These are phyloP conservation scores for Zygotorulaspora sp. DNA, from an alignment of 805 yeast genomes.

Conservation along the genomic window DNA sequence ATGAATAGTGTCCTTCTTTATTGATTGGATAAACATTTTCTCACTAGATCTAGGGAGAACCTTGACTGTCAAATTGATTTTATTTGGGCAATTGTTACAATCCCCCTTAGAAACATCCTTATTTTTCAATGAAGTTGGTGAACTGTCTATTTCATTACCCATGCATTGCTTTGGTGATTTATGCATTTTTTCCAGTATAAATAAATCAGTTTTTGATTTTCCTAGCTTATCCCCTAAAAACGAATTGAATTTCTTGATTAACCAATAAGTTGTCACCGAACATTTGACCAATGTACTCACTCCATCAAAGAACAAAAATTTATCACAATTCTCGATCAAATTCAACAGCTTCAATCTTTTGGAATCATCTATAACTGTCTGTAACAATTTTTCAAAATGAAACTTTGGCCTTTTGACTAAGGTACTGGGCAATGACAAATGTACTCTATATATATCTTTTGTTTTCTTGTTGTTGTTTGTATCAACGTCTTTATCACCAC, in stretches of 20 bases:
- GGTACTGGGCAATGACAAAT: constrained; percentile 33
- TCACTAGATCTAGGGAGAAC: constrained; percentile 20
- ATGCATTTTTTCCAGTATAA: constrained; percentile 12
- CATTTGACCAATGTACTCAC: constrained; percentile 23
- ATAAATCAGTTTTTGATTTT: constrained; percentile 8
- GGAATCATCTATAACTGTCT: constrained; percentile 23
- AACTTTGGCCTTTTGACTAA: constrained; percentile 31
- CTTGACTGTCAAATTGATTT: constrained; percentile 21
- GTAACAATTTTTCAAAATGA: constrained; percentile 26
- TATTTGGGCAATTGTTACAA: constrained; percentile 4
- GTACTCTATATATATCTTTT: constrained; percentile 21
- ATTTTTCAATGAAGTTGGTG: too few species aligned
- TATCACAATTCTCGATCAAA: constrained; percentile 17
- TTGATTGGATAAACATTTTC: constrained; percentile 30
- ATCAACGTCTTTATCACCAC: not conserved
- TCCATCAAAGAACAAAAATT: constrained; percentile 29
- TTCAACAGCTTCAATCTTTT: constrained; percentile 17
- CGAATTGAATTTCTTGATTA: constrained; percentile 24
- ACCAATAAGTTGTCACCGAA: constrained; percentile 22
- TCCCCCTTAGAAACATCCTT: not conserved
- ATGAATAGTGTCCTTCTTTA: constrained; percentile 31
- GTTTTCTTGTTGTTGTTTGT: constrained; percentile 4
- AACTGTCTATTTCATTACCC: not conserved
- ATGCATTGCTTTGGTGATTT: not conserved
- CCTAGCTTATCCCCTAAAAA: constrained; percentile 11